Conservation (phyloP, 768 basidiomycete species). For the Amanita inopinata region DNA sequence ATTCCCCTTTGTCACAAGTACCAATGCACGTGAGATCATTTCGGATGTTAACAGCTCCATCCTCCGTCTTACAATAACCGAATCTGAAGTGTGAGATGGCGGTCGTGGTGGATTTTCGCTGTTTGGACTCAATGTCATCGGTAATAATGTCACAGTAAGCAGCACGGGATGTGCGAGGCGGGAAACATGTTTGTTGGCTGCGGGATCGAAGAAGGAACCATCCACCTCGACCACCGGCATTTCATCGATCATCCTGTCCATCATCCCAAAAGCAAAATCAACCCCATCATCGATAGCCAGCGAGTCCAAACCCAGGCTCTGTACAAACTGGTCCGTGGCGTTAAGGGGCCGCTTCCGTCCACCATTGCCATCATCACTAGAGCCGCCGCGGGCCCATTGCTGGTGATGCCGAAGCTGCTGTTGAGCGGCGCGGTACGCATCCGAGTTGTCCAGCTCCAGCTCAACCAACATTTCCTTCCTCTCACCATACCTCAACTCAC, state of each 20-base stretch:
- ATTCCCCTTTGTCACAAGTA: conserved; percentile 87
- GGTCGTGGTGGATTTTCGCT: conserved; percentile 21
- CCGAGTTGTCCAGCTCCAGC: conserved; percentile 80
- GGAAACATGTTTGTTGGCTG: conserved; percentile 72
- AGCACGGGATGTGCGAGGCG: conserved; percentile 88
- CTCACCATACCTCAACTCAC: conserved; percentile 94
- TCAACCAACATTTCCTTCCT: conserved; percentile 96
- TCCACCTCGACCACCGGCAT: conserved; percentile 95
- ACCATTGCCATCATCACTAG: conserved; percentile 6
- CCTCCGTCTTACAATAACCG: conserved; percentile 82
- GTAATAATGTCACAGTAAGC: conserved; percentile 88
- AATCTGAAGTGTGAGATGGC: conserved; percentile 53
- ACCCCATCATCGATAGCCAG: conserved; percentile 61
- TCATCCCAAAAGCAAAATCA: conserved; percentile 83
- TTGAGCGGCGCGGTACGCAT: conserved; percentile 33
- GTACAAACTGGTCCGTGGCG: conserved; percentile 85
- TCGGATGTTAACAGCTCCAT: conserved; percentile 97
- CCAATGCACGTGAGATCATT: conserved; percentile 92
- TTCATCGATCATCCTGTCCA: conserved; percentile 96
- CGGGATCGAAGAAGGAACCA: conserved; percentile 90
- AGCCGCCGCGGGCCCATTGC: conserved; percentile 11
- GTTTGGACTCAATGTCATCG: conserved; percentile 25
- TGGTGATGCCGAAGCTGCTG: conserved; percentile 14
- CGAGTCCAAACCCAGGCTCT: conserved; percentile 74
- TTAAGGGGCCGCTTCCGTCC: conserved; percentile 37